Evolutionary conservation across 2,329 filamentous ascomycete genomes (phyloP), one percentile per base, ranked within the genome.

Genomic region (Juglanconis juglandina): DNA sequence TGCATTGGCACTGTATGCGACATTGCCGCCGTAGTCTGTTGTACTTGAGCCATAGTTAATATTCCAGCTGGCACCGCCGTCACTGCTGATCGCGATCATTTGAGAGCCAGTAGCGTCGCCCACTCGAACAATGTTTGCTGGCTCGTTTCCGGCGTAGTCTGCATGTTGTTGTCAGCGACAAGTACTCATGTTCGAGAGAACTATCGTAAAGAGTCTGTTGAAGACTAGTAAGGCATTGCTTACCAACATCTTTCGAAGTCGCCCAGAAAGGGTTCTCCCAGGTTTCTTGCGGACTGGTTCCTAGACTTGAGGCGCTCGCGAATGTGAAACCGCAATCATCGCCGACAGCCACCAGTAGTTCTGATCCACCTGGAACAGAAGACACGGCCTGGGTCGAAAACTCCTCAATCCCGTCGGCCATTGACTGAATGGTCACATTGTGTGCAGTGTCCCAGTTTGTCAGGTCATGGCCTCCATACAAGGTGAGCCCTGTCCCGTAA

Each of bases 391-490:
- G 75, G 0, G 84, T 74, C 2, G 81, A 75, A 50, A 79, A 80
- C 65, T 85, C 82, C 59, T 85, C 81, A 34, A 85, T 83, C 0
- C 82, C 82, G 34, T 79, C 76, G 1, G 82, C 82, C 5, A 84
- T 72, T 1, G 79, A 79, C 52, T 79, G 65, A 51, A 84, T 77
- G 1, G 76, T 77, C 59, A 85, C 71, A 56, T 81, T 82, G 62
- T 75, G 74, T 2, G 66, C 68, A 0, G 76, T 75, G 58, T 84
- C 82, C 82, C 82, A 85, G 13, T 79, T 80, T 0, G 78, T 79
- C n/a, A 85, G 70, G 60, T 85, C 81, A 55, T 79, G 78, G 1
- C 82, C 80, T n/a, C 71, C 70, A 51, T 64, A 71, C 3, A 72
- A 53, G 0, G 70, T 71, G 24, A 74, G 69, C 13, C 84, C 83